Base-by-base conservation (phyloP, 306 rosid genomes). In the Quercus engelmannii region DNA sequence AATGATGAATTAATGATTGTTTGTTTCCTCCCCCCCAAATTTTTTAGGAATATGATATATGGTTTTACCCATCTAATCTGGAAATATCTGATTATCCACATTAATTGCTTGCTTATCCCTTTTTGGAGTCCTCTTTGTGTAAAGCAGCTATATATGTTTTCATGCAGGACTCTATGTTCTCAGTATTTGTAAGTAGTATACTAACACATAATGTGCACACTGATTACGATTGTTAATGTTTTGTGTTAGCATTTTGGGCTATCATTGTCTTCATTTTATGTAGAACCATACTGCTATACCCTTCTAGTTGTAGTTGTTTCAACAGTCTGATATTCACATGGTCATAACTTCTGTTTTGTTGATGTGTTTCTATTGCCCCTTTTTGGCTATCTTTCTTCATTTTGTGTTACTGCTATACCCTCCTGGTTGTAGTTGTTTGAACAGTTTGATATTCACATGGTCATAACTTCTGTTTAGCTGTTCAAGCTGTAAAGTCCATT, bases 401-500 rank as follows among this genome's bases (percentile, higher is more conserved):
- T 11, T 63, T 63, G 69, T 63, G 41, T 63, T 73, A 55, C 20
- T 52, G 55, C 69, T 74, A 69, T 77, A 28, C 70, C 28, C 52
- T 80, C 51, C 38, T 55, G 58, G 49, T 73, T 54, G 61, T 74
- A 33, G 31, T 69, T 63, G 33, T 58, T 57, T 59, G 74, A 63
- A 61, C 58, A 58, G 25, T 74, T 25, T 54, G 77, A 58, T 35
- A 20, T 25, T 21, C 23, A 26, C 14, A 3, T 14, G 3, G 57
- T 35, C 61, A 20, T 41, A 23, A 19, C 19, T 75, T 35, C 20
- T 74, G 68, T 43, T 74, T 63, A 68, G 65, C 62, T 70, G 68
- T 54, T 71, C 76, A 74, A 31, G 72, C 69, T 33, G 28, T 61
- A 18, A 67, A 55, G 55, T 56, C 70, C 43, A 57, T 51, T 83